Evolutionary conservation across 805 yeast genomes (phyloP), one percentile per base, ranked within the genome.

Genomic region (Lachancea dasiensis): DNA sequence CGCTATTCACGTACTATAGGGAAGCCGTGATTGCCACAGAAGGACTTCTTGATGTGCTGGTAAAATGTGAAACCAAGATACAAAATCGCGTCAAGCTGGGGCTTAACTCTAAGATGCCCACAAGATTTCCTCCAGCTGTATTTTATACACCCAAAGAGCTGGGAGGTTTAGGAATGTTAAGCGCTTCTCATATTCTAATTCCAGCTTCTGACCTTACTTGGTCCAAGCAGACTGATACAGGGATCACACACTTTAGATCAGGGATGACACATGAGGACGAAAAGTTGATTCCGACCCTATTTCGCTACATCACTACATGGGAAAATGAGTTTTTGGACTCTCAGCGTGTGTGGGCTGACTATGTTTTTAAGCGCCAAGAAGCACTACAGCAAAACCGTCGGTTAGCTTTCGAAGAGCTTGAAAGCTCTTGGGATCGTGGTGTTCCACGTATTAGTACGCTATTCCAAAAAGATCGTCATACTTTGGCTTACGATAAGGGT

Each of bases 121-220:
- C 96, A 0, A 70, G 99, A 39, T 92, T 92, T 64, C 99, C 99
- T 3, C 99, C 98, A 0, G 97, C 97, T 3, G 98, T 92, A 0
- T 92, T 92, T 53, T 92, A 92, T 57, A 87, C 98, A 0, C 98
- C 98, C 0, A 90, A 89, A 50, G 99, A 92, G 58, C 65, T 92
- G 3, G 98, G 99, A 35, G 99, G 99, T 30, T 65, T 92, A 30
- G 99, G 98, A 18, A 92, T 92, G 98, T 67, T 92, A 18, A 85
- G 95, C 68, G 97, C 97, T 0, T 86, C 96, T 10, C 98, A 92
- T 58, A 86, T 92, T 34, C 67, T 92, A 45, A 92, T 92, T 47
- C 98, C 98, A 0, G 83, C 95, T 0, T 81, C 95, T 5, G 98
- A 92, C 59, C 64, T 90, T 44, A 70, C 81, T 38, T 90, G 95